Percentiles rank a stretch among this genome's conserved stretches.
These are phyloP conservation scores for Glarea lozoyensis DNA, from an alignment of 495 filamentous ascomycete genomes.

Conservation along the genomic window DNA sequence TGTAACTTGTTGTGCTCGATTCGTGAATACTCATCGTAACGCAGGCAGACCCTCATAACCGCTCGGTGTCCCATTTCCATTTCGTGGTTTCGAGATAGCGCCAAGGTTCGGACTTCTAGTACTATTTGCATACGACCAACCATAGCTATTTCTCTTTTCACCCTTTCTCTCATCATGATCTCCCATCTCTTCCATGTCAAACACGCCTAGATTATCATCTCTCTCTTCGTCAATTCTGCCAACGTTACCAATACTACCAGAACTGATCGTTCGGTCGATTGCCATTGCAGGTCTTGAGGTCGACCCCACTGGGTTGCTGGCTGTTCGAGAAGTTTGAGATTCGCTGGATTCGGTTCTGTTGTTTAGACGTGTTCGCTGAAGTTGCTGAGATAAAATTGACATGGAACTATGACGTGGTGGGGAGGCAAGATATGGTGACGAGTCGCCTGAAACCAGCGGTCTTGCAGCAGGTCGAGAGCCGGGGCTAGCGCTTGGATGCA, in stretches of 20 bases:
- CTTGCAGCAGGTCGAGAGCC: conserved; percentile 28
- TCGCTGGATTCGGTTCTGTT: conserved; percentile 28
- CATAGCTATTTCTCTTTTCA: conserved; percentile 25
- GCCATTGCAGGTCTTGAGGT: conserved; percentile 1
- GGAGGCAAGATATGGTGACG: conserved; percentile 54
- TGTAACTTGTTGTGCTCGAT: no score
- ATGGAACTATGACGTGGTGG: conserved; percentile 51
- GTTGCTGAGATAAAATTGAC: conserved; percentile 63
- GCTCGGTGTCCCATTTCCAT: conserved; percentile 5
- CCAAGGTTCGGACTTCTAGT: conserved; percentile 14
- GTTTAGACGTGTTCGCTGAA: conserved; percentile 44
- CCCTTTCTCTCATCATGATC: conserved; percentile 31
- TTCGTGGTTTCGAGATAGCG: conserved; percentile 8
- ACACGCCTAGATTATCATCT: conserved; percentile 65
- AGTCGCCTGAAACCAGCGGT: conserved; percentile 38
- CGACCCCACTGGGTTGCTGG: conserved; percentile 18
- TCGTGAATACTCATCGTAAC: no score
- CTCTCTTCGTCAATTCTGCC: conserved; percentile 62
- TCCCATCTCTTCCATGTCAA: conserved; percentile 72
- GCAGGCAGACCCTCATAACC: no score
- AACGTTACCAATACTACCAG: conserved; percentile 35
- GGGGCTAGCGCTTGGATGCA: conserved; percentile 52
- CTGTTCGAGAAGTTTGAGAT: conserved; percentile 13
- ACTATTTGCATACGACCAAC: conserved; percentile 18
- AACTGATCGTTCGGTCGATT: conserved; percentile 43